These are phyloP conservation scores for Trichophaea hybrida DNA, from an alignment of 2,329 filamentous ascomycete species.

Conservation along the genomic window DNA sequence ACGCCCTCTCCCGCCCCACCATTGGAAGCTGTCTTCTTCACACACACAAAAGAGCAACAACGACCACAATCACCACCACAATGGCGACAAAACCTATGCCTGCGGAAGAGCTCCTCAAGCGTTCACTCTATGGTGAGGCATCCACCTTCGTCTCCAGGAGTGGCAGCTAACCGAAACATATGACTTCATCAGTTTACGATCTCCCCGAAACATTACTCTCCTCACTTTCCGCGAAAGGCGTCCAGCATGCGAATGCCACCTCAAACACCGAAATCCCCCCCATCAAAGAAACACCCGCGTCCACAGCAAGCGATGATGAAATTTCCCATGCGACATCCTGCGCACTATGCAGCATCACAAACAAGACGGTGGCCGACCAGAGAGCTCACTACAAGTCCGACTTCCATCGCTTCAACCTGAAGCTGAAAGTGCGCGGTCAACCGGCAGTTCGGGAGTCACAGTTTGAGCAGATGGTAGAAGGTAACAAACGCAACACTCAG, in stretches of 20 bases:
- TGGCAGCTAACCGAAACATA: constrained; percentile 17
- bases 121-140: constrained; percentile 32
- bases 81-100: neutral
- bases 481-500: constrained; percentile 17
- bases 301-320: constrained; percentile 23
- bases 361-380: constrained; percentile 63
- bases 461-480: constrained; percentile 70
- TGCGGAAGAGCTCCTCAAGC: constrained; percentile 28
- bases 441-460: constrained; percentile 61
- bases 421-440: constrained; percentile 67
- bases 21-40: no score
- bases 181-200: constrained; percentile 53
- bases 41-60: no score
- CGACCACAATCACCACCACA: neutral
- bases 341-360: constrained; percentile 60
- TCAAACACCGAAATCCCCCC: constrained; percentile 24
- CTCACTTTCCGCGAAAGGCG: constrained; percentile 47
- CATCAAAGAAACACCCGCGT: constrained; percentile 25
- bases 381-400: constrained; percentile 78
- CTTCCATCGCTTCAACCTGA: constrained; percentile 85
- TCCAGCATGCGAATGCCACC: constrained; percentile 30
- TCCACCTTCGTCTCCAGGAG: constrained; percentile 7
- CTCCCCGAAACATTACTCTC: constrained; percentile 59
- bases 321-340: constrained; percentile 52
- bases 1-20: no score